Conservation (phyloP, 495 filamentous ascomycete species). For the Hypoxylon fragiforme region DNA sequence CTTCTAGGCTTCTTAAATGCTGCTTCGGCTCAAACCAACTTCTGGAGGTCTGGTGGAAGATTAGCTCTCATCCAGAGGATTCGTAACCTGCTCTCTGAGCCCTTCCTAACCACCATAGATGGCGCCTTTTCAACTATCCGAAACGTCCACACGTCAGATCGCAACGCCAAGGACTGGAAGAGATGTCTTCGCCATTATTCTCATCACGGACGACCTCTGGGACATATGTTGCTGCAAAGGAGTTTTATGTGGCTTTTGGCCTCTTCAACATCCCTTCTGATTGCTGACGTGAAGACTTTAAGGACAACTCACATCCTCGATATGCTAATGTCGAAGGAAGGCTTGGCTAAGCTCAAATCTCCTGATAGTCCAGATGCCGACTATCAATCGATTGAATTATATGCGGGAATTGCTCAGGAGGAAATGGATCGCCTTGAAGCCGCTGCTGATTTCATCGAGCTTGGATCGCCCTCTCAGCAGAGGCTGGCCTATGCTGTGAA, state of each 20-base stretch:
- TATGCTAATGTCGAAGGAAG: slow-evolving; percentile 63
- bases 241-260: slow-evolving; percentile 84
- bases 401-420: slow-evolving; percentile 74
- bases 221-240: slow-evolving; percentile 88
- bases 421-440: slow-evolving; percentile 87
- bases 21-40: slow-evolving; percentile 69
- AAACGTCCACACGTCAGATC: slow-evolving; percentile 55
- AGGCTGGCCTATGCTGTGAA: slow-evolving; percentile 84
- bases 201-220: slow-evolving; percentile 73
- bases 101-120: slow-evolving; percentile 81
- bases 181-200: slow-evolving; percentile 81
- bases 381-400: slow-evolving; percentile 64
- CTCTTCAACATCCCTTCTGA: slow-evolving; percentile 71
- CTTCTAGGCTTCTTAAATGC: slow-evolving; percentile 87
- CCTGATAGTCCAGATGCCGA: slow-evolving; percentile 48
- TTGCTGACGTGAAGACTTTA: slow-evolving; percentile 61
- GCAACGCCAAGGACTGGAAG: slow-evolving; percentile 72
- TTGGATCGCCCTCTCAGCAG: slow-evolving; percentile 86
- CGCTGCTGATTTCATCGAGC: slow-evolving; percentile 81
- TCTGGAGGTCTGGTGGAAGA: slow-evolving; percentile 76
- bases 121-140: slow-evolving; percentile 85
- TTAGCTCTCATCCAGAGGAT: slow-evolving; percentile 69
- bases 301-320: slow-evolving; percentile 70
- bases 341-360: slow-evolving; percentile 42
- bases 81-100: slow-evolving; percentile 73